A percentile compares a stretch with the other conserved stretches of the same genome.
Conservation (phyloP, 2,329 filamentous ascomycete genomes). For the Didymellaceae sp. region DNA sequence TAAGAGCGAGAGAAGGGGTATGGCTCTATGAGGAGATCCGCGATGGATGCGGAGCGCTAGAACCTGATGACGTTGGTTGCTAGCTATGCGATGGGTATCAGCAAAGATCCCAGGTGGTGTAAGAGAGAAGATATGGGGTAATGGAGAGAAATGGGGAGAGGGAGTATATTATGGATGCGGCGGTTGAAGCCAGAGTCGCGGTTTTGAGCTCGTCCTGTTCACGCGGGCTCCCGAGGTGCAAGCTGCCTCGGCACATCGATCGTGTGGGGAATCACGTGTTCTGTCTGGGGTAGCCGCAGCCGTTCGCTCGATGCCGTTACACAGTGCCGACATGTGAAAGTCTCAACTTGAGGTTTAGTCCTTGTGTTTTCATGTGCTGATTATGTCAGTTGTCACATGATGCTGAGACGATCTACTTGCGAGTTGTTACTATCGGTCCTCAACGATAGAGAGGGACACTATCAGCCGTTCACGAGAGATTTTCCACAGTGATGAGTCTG, state of each 20-base stretch:
- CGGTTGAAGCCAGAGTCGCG: conserved; percentile 16
- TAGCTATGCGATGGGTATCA: conserved; percentile 12
- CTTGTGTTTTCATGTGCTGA: conserved; percentile 1
- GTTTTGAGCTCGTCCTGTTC: conserved; percentile 17
- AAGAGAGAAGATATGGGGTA: background rate
- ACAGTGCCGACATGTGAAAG: conserved; percentile 15
- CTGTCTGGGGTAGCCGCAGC: conserved; percentile 10
- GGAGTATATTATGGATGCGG: conserved; percentile 3
- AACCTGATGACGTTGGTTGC: conserved; percentile 9
- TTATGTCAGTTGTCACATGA: conserved; percentile 4
- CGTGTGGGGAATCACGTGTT: conserved; percentile 18
- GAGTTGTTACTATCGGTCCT: no score
- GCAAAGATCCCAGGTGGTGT: conserved; percentile 11
- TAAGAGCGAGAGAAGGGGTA: background rate
- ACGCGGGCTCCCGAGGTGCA: conserved; percentile 18
- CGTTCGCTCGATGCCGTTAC: conserved; percentile 1
- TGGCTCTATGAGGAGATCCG: background rate
- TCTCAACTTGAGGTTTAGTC: background rate
- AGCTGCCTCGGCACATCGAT: conserved; percentile 14
- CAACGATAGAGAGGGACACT: no score
- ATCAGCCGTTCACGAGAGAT: no score
- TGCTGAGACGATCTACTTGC: no score
- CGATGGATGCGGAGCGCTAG: conserved; percentile 8
- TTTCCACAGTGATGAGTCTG: no score
- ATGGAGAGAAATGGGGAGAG: background rate